Conservation (phyloP, 768 basidiomycete genomes). For the Phlegmacium glaucopus region DNA sequence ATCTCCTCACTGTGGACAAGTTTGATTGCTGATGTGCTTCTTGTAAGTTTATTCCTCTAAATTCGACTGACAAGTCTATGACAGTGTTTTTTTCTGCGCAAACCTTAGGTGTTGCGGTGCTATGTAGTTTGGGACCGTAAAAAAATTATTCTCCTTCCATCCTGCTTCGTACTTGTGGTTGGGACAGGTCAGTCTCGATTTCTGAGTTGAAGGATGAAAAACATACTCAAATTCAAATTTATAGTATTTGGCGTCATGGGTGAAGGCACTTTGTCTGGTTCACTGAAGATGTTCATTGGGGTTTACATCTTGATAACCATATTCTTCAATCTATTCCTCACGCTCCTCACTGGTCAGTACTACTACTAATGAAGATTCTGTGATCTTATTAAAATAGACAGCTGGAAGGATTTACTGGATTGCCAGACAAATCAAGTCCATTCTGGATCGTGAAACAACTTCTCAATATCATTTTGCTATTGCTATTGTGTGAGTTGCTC, state of each 20-base stretch:
- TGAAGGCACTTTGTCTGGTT: constrained; percentile 12
- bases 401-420: constrained; percentile 30
- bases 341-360: constrained; percentile 19
- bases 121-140: constrained; percentile 25
- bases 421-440: constrained; percentile 20
- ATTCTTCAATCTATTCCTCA: constrained; percentile 17
- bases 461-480: constrained; percentile 22
- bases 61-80: not conserved
- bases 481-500: constrained; percentile 23
- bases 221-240: not conserved
- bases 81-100: not conserved
- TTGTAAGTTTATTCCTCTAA: constrained; percentile 11
- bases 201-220: not conserved
- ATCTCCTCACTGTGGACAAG: constrained; percentile 3
- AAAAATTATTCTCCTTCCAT: constrained; percentile 14
- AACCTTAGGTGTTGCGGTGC: constrained; percentile 21
- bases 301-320: constrained; percentile 13
- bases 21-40: constrained; percentile 23
- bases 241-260: constrained; percentile 17
- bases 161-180: constrained; percentile 16
- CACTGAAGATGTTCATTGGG: constrained; percentile 12
- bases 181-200: constrained; percentile 16
- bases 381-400: not conserved
- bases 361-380: not conserved
- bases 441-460: constrained; percentile 17